These are phyloP conservation scores for Hymenoscyphus fructigenus DNA, from an alignment of 2,329 filamentous ascomycete genomes.

Conservation along the genomic window DNA sequence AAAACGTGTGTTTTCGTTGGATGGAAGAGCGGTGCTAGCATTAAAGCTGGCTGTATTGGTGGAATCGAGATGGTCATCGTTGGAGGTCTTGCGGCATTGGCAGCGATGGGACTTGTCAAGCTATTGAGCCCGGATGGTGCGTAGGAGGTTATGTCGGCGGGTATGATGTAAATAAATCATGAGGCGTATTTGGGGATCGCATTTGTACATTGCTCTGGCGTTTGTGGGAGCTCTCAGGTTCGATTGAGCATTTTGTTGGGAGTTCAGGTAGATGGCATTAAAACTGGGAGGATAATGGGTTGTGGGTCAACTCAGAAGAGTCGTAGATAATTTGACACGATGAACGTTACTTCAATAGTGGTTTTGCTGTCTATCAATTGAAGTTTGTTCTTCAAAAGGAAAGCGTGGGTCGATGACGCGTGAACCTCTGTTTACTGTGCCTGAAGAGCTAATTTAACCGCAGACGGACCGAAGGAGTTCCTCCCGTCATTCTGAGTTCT, in stretches of 20 bases:
- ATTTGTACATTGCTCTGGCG: conserved; percentile 10
- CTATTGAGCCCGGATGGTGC: conserved; percentile 29
- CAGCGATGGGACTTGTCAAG: conserved; percentile 42
- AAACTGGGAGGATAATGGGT: neutral
- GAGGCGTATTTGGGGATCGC: conserved; percentile 13
- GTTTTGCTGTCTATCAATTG: neutral
- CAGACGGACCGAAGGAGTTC: too few relatives aligned
- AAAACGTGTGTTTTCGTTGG: conserved; percentile 56
- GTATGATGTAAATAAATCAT: conserved; percentile 8
- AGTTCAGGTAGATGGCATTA: neutral
- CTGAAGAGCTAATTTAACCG: too few relatives aligned
- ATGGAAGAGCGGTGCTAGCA: conserved; percentile 31
- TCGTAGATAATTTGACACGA: too few relatives aligned
- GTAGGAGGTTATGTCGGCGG: neutral
- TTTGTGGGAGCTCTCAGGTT: conserved; percentile 26
- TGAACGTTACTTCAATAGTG: neutral
- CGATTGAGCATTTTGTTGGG: conserved; percentile 25
- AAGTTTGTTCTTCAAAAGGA: too few relatives aligned
- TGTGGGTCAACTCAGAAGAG: neutral
- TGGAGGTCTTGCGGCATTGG: conserved; percentile 39
- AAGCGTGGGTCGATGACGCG: too few relatives aligned
- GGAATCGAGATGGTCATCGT: conserved; percentile 44
- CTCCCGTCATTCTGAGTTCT: too few relatives aligned
- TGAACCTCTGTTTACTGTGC: too few relatives aligned
- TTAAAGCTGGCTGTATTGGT: conserved; percentile 33